A percentile compares a stretch with the other conserved stretches of the same genome.
phyloP scores from a whole-genome alignment of 441 rosid genomes.

The Erodium chrysanthum region DNA sequence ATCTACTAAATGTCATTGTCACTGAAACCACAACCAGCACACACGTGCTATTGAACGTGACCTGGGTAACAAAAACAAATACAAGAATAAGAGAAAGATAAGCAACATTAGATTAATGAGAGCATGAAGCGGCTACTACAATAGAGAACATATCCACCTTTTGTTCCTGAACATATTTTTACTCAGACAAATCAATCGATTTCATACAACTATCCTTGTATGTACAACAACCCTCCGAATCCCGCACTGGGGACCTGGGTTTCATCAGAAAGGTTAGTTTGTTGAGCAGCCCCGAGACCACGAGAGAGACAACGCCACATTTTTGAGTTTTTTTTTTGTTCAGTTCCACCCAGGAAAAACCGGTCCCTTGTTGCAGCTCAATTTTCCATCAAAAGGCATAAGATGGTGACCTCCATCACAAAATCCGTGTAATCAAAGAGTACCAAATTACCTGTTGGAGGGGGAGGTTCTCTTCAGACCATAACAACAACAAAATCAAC shows the following conservation, averaged over 20 bases:
- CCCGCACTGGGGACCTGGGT: constrained; percentile 14
- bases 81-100: not conserved
- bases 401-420: constrained; percentile 17
- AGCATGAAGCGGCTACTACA: constrained; percentile 26
- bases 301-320: constrained; percentile 7
- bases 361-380: constrained; percentile 23
- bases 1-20: too few species aligned
- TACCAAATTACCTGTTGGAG: constrained; percentile 20
- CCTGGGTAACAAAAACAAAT: not conserved
- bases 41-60: not conserved
- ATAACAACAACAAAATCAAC: constrained; percentile 27
- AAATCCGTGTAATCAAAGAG: constrained; percentile 11
- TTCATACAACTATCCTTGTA: constrained; percentile 41
- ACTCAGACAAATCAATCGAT: constrained; percentile 35
- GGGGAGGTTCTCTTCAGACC: constrained; percentile 19
- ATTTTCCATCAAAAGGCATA: constrained; percentile 21
- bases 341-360: constrained; percentile 17
- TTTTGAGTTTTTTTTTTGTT: constrained; percentile 12
- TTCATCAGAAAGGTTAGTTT: constrained; percentile 29
- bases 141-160: constrained; percentile 17
- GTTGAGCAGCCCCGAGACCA: constrained; percentile 20
- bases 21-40: too few species aligned
- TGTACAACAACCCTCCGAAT: constrained; percentile 46
- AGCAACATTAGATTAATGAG: constrained; percentile 23
- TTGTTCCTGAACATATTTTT: constrained; percentile 24